Conservation (phyloP, 2,329 filamentous ascomycete species). For the Fusarium austroafricanum region DNA sequence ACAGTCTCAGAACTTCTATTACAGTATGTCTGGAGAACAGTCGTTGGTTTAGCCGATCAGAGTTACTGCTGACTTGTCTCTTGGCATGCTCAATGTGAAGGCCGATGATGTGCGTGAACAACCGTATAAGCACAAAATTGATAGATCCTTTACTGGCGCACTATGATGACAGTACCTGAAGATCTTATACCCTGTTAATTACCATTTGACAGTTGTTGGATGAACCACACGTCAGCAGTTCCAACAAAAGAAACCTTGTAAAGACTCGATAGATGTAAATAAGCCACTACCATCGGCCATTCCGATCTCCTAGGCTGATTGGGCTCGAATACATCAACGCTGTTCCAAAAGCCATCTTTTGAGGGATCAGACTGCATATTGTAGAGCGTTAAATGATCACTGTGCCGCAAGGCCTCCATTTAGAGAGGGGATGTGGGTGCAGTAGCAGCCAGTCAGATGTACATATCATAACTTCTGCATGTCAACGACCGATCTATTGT, state of each 20-base stretch:
- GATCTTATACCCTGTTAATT: constrained; percentile 12
- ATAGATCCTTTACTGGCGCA: not conserved
- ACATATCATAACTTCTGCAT: constrained; percentile 10
- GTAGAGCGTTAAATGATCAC: constrained; percentile 9
- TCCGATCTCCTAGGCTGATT: constrained; percentile 28
- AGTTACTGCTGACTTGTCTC: constrained; percentile 3
- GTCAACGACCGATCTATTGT: constrained; percentile 29
- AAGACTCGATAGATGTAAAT: constrained; percentile 1
- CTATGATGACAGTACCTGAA: constrained; percentile 25
- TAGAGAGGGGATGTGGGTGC: constrained; percentile 25
- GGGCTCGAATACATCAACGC: constrained; percentile 34
- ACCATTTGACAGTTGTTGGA: not conserved
- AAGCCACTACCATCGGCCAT: constrained; percentile 8
- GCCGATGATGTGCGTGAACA: constrained; percentile 4
- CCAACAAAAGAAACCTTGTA: not conserved
- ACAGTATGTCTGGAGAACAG: constrained; percentile 4
- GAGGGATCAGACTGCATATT: constrained; percentile 21
- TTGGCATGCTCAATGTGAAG: constrained; percentile 1
- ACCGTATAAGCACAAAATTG: constrained; percentile 2
- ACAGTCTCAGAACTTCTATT: constrained; percentile 25
- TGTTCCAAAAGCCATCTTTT: constrained; percentile 32
- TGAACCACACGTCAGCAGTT: constrained; percentile 1
- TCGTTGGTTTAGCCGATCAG: not conserved
- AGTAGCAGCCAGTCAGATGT: constrained; percentile 36
- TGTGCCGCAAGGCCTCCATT: constrained; percentile 26